Evolutionary conservation across 2,329 filamentous ascomycete species (phyloP).

Genomic region (Epichloe aotearoae): DNA sequence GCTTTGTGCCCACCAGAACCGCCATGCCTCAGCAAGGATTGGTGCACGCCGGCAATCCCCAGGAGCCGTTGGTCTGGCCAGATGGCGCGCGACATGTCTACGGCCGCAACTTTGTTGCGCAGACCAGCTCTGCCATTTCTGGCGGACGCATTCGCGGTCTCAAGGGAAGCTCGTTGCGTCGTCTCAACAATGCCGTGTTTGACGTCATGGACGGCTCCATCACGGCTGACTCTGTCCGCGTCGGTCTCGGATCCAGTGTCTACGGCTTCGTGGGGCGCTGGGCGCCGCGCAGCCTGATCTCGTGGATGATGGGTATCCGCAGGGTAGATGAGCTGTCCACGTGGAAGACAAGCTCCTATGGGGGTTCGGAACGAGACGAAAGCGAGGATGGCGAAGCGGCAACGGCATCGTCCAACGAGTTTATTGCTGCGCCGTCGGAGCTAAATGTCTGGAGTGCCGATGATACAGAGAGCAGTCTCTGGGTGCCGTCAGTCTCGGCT

Average conservation of each 20-base stretch:
- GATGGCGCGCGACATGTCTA: slow-evolving; percentile 47
- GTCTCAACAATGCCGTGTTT: slow-evolving; percentile 78
- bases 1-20: slow-evolving; percentile 39
- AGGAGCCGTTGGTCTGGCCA: slow-evolving; percentile 48
- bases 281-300: slow-evolving; percentile 65
- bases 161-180: slow-evolving; percentile 58
- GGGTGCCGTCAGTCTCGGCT: slow-evolving; percentile 22
- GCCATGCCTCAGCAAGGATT: slow-evolving; percentile 19
- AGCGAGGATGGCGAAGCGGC: slow-evolving; percentile 21
- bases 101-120: slow-evolving; percentile 45
- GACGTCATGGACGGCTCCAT: slow-evolving; percentile 65
- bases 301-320: slow-evolving; percentile 82
- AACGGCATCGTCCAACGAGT: slow-evolving; percentile 28
- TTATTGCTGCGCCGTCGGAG: slow-evolving; percentile 34
- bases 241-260: slow-evolving; percentile 71
- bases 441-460: slow-evolving; percentile 28
- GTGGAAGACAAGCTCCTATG: slow-evolving; percentile 35
- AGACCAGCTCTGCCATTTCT: slow-evolving; percentile 41
- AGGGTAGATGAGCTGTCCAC: slow-evolving; percentile 42
- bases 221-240: slow-evolving; percentile 52
- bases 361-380: slow-evolving; percentile 21
- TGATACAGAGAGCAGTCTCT: slow-evolving; percentile 30
- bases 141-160: slow-evolving; percentile 44
- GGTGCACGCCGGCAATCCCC: slow-evolving; percentile 28
- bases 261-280: slow-evolving; percentile 79